Evolutionary conservation across 148 eudicot genomes (phyloP).

Genomic region (Rheum nobile): DNA sequence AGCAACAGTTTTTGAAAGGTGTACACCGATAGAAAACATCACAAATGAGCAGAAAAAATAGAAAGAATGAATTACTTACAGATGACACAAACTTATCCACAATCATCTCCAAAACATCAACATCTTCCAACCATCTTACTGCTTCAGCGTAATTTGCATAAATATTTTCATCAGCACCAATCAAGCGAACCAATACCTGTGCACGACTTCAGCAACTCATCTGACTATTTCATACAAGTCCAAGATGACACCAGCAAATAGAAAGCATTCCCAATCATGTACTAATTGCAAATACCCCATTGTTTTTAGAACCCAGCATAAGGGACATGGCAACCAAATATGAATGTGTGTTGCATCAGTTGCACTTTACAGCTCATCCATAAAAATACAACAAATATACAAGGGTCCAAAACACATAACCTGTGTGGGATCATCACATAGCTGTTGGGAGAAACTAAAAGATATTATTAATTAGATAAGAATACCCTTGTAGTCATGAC

Average conservation of each 20-base stretch:
- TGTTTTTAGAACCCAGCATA: background rate
- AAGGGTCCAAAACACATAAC: background rate
- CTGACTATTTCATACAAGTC: background rate
- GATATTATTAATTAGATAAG: background rate
- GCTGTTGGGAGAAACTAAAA: background rate
- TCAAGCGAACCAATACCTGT: conserved; percentile 90
- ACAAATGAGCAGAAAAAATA: background rate
- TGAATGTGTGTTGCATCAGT: background rate
- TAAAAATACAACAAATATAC: background rate
- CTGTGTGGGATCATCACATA: background rate
- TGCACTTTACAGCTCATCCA: background rate
- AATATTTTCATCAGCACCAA: conserved; percentile 93
- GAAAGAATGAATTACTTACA: conserved; percentile 30
- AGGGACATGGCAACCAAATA: background rate
- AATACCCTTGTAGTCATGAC: background rate
- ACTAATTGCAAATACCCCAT: background rate
- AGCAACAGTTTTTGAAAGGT: background rate
- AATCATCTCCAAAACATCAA: conserved; percentile 86
- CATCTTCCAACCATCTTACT: conserved; percentile 83
- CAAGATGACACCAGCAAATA: background rate
- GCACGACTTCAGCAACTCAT: background rate
- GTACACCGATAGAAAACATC: background rate
- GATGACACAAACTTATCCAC: conserved; percentile 92
- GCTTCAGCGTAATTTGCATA: conserved; percentile 58
- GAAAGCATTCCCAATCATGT: background rate